Percentiles rank a stretch among this genome's conserved stretches.
phyloP scores from a whole-genome alignment of 2,329 filamentous ascomycete species.

The Sporothrix pallida region DNA sequence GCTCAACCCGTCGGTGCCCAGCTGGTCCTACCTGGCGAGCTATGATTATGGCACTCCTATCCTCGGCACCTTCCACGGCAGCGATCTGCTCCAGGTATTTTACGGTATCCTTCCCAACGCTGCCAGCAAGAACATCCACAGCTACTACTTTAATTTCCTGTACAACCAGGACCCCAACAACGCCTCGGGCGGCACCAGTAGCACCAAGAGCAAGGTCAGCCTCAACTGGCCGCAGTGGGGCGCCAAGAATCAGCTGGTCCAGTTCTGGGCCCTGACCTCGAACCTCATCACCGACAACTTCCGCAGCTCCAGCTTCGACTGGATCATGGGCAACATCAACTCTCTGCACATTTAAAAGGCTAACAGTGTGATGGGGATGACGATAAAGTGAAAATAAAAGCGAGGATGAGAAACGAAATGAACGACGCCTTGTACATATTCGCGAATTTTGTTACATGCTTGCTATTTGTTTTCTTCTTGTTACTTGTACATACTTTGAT shows the following conservation, averaged over 20 bases:
- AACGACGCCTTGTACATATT: conserved; percentile 1
- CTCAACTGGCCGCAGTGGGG: conserved; percentile 24
- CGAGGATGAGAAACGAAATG: too few species aligned
- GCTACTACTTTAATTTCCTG: conserved; percentile 76
- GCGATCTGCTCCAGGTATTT: conserved; percentile 72
- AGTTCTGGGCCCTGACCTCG: conserved; percentile 17
- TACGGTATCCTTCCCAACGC: conserved; percentile 68
- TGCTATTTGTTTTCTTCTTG: not conserved
- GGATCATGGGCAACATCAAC: not conserved
- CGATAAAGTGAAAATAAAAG: not conserved
- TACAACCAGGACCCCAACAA: conserved; percentile 73
- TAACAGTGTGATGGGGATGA: not conserved
- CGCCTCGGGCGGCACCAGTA: conserved; percentile 43
- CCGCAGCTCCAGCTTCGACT: conserved; percentile 4
- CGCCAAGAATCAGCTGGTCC: conserved; percentile 16
- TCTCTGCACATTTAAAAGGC: conserved; percentile 10
- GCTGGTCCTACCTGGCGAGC: conserved; percentile 76
- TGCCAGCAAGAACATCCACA: conserved; percentile 63
- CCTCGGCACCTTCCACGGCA: conserved; percentile 76
- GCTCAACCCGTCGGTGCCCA: conserved; percentile 62
- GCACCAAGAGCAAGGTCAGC: conserved; percentile 18
- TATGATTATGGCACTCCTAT: conserved; percentile 75
- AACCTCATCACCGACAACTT: conserved; percentile 17
- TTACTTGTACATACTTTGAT: not conserved
- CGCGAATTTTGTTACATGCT: too few species aligned